Evolutionary conservation across 1,284 basidiomycete species (phyloP).

Genomic region (Cutaneotrichosporon sp.): DNA sequence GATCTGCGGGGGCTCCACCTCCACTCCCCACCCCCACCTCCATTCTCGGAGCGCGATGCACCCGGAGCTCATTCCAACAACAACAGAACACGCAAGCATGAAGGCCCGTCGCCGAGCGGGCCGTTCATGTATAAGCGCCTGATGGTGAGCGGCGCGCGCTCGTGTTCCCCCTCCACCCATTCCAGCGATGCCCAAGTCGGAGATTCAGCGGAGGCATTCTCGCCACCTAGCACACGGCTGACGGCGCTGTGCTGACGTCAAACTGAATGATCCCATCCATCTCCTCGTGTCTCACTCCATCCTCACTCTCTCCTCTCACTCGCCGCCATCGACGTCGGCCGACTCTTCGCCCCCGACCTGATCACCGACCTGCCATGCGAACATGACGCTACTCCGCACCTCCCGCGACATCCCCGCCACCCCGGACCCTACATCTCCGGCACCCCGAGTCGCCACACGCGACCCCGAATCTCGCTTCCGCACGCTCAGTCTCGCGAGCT

Average conservation of each 20-base stretch:
- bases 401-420: not conserved
- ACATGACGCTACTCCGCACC: not conserved
- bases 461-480: not conserved
- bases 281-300: not conserved
- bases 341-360: not conserved
- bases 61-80: too few relatives aligned
- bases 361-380: not conserved
- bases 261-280: too few relatives aligned
- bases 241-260: not conserved
- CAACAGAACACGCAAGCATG: too few relatives aligned
- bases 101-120: too few relatives aligned
- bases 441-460: not conserved
- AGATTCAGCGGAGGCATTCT: not conserved
- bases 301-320: not conserved
- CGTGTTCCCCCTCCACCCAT: too few relatives aligned
- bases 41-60: too few relatives aligned
- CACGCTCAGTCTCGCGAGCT: not conserved
- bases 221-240: not conserved
- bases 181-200: too few relatives aligned
- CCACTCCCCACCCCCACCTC: not conserved
- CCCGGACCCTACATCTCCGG: not conserved
- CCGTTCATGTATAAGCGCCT: not conserved
- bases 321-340: not conserved
- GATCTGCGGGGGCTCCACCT: not conserved
- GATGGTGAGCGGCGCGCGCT: too few relatives aligned